Percentiles rank a stretch among this genome's conserved stretches.
phyloP scores from a whole-genome alignment of 2,329 filamentous ascomycete genomes.

The Clonostachys chloroleuca region DNA sequence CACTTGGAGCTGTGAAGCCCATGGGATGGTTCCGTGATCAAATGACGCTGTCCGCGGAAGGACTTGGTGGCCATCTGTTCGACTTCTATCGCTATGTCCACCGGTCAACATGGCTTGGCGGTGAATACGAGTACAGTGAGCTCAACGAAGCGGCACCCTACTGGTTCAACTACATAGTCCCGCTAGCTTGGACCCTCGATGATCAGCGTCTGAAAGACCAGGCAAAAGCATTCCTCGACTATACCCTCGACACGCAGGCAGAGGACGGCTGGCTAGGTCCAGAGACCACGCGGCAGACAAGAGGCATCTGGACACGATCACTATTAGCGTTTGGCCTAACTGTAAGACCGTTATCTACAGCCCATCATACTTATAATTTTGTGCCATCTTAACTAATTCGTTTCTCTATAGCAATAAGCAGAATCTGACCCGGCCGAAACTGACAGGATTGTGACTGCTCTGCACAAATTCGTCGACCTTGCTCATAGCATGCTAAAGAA shows the following conservation, averaged over 20 bases:
- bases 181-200: constrained; percentile 45
- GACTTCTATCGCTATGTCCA: constrained; percentile 52
- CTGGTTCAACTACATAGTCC: constrained; percentile 56
- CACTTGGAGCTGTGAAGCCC: constrained; percentile 43
- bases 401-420: constrained; percentile 26
- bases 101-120: constrained; percentile 40
- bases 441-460: constrained; percentile 36
- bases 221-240: constrained; percentile 31
- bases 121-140: constrained; percentile 46
- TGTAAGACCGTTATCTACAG: background rate
- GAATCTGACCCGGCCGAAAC: constrained; percentile 39
- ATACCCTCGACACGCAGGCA: constrained; percentile 38
- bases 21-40: constrained; percentile 48
- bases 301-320: constrained; percentile 48
- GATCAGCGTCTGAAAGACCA: constrained; percentile 37
- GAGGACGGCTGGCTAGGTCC: constrained; percentile 55
- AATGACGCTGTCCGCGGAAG: constrained; percentile 39
- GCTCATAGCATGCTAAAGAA: constrained; percentile 50
- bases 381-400: background rate
- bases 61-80: constrained; percentile 44
- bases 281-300: constrained; percentile 30
- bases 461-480: constrained; percentile 43
- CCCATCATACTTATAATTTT: background rate
- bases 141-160: constrained; percentile 54
- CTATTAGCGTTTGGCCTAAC: background rate